Evolutionary conservation across 2,329 filamentous ascomycete species (phyloP).

Genomic region (Calonectria pteridis): DNA sequence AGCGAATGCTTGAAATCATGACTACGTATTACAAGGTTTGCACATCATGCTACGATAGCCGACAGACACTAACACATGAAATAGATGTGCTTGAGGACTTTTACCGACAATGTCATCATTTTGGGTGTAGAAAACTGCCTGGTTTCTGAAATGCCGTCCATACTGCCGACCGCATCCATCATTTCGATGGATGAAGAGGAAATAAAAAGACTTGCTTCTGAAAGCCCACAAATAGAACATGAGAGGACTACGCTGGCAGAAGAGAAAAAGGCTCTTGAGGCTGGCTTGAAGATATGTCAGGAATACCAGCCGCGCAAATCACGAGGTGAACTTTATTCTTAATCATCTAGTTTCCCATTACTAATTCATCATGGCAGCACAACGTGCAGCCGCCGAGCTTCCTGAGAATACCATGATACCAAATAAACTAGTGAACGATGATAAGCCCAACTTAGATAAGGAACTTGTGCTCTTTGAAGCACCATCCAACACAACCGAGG

Average conservation of each 20-base stretch:
- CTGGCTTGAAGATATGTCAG: background rate
- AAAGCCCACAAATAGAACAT: background rate
- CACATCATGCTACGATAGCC: background rate
- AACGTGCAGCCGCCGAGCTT: too few relatives aligned
- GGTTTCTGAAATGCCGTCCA: conserved; percentile 38
- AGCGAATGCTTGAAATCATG: conserved; percentile 57
- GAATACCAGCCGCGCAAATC: background rate
- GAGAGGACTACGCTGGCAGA: background rate
- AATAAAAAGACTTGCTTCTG: background rate
- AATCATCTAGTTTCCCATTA: background rate
- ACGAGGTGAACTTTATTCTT: background rate
- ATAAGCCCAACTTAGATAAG: too few relatives aligned
- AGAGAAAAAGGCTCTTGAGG: background rate
- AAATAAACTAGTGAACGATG: too few relatives aligned
- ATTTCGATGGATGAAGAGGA: background rate
- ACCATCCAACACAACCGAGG: too few relatives aligned
- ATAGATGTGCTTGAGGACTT: conserved; percentile 55
- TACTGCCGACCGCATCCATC: background rate
- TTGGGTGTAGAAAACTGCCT: conserved; percentile 62
- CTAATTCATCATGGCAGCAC: background rate
- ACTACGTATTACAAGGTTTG: conserved; percentile 57
- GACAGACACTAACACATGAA: background rate
- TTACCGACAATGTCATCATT: conserved; percentile 59
- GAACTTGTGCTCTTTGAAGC: too few relatives aligned
- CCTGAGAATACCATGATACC: too few relatives aligned